Evolutionary conservation across 2,329 filamentous ascomycete species (phyloP), one percentile per base, ranked within the genome.

Genomic region (Aspergillus viridinutans): DNA sequence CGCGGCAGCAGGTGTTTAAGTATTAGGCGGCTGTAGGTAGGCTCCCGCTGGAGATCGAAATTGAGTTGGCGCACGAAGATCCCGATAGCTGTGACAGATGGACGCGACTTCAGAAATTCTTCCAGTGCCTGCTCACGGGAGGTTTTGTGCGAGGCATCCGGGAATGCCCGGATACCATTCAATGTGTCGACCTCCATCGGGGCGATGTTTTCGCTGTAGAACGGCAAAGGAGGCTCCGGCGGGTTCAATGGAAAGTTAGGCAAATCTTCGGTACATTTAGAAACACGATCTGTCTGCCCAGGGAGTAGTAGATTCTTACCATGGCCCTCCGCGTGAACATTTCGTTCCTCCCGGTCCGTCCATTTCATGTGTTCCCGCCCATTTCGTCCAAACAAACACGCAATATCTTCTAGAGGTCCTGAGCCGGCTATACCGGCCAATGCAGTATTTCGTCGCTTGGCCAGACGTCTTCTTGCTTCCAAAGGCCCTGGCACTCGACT

Each of bases 401-500:
- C 70, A 52, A 77, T 69, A 63, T 79, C 76, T 35, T 75, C 66
- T 20, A 66, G 58, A 9, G 67, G 56, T 3, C 66, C 67, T 6
- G 59, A 56, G 4, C 64, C 67, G 26, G 67, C 67, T 48, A 69
- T 57, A 20, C 73, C 69, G 35, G 79, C 77, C 10, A 80, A 65
- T 20, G 74, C 77, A 53, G 76, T 82, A 73, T 85, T 85, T 53
- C 80, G 78, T 54, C 85, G 76, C 69, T 79, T 85, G 2, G 82
- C 75, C 49, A 80, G 74, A 53, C 85, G 76, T 66, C 79, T 77
- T 59, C 81, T 79, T 49, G 84, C 83, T 71, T 87, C 85, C 73
- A 87, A 74, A 66, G 85, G 85, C 2, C 85, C 85, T 10, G 85
- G 85, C 3, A 85, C 81, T 61, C 79, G 78, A 74, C 84, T 85